Percentiles rank a stretch among this genome's conserved stretches.
Conservation (phyloP, 306 rosid species). For the Medicago truncatula region DNA sequence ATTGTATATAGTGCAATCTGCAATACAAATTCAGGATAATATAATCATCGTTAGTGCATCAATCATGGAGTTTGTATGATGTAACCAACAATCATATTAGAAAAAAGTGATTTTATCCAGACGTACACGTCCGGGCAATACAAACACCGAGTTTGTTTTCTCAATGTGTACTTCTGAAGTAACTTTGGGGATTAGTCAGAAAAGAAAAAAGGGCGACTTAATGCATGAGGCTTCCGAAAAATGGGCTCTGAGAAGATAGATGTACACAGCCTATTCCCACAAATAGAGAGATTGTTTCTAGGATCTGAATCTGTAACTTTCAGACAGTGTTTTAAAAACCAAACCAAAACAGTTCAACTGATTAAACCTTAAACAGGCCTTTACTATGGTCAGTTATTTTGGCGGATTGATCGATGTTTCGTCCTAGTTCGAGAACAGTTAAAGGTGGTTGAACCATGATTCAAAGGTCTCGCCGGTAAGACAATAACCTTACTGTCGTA, state of each 20-base stretch:
- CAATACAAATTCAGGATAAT: conserved; percentile 33
- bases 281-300: not conserved
- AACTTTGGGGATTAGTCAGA: too few relatives aligned
- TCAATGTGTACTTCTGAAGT: too few relatives aligned
- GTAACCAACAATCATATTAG: conserved; percentile 3
- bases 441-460: too few relatives aligned
- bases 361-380: too few relatives aligned
- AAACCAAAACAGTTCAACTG: too few relatives aligned
- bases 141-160: too few relatives aligned
- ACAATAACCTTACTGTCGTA: not conserved
- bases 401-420: too few relatives aligned
- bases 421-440: too few relatives aligned
- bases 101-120: too few relatives aligned
- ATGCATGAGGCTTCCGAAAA: not conserved
- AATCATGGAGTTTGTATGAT: conserved; percentile 10
- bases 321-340: too few relatives aligned
- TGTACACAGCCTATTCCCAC: not conserved
- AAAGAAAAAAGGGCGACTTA: not conserved
- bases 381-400: too few relatives aligned
- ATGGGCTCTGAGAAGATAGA: not conserved
- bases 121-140: too few relatives aligned
- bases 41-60: not conserved
- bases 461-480: not conserved
- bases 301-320: not conserved
- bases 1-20: conserved; percentile 89